Base-by-base conservation (phyloP, 139 green algal genomes). In the Chloropicon primus region DNA sequence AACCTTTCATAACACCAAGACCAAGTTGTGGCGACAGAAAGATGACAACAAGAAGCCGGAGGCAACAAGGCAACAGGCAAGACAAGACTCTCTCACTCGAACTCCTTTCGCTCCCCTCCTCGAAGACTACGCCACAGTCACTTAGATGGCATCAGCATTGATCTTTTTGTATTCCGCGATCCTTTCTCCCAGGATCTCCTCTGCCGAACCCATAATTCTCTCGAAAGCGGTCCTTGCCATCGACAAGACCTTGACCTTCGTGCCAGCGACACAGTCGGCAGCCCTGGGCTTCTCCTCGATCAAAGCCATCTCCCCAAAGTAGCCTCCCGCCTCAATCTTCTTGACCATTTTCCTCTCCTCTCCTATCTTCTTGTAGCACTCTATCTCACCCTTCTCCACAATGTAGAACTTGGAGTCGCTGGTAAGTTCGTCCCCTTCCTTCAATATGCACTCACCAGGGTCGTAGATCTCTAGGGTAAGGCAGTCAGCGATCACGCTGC, bases 231-330 rank as follows among this genome's bases (percentile, higher is more conserved):
- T 84, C 1, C 85, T 73, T 22, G 54, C 73, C 84, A 91, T 75
- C 2, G 85, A 76, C 76, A 91, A 80, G 53, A 86, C 29, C 75
- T 81, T 72, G 29, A 82, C 74, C 5, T 74, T 74, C 22, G 73
- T 27, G 23, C 25, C 28, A 78, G 86, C 86, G 53, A 89, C 81
- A 75, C 85, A 89, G 78, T 90, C 86, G 1, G 86, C 86, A 25
- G 86, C 78, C n/a, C 74, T 73, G 10, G 79, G 72, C 0, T 75
- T 74, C 24, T 90, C 23, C 73, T 53, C 73, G 23, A 76, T 76
- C 24, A 76, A 28, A 0, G 85, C 87, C 27, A 90, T 79, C 78
- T 91, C 87, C 17, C 87, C 87, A 85, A 91, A 91, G 80, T 86
- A 88, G 1, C 74, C 80, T 0, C 82, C 82, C 0, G 27, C 21